These are phyloP conservation scores for Erythrophleum ivorense DNA, from an alignment of 331 rosid species.

Conservation along the genomic window DNA sequence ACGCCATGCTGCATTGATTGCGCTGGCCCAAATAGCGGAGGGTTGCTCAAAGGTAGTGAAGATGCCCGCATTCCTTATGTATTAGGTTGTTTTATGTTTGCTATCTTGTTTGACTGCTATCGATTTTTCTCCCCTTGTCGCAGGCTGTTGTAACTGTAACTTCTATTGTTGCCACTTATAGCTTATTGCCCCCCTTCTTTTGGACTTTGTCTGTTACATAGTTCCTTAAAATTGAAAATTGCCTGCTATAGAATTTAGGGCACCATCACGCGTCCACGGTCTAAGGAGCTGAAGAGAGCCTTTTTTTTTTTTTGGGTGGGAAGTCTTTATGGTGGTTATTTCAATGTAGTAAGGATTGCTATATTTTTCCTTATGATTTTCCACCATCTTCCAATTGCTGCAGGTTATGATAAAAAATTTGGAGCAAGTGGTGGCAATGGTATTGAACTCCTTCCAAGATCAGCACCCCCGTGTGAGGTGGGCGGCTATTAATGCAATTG, in stretches of 20 bases:
- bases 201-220: background rate
- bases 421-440: conserved; percentile 99
- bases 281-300: background rate
- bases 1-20: conserved; percentile 15
- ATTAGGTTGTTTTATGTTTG: background rate
- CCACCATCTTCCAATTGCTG: background rate
- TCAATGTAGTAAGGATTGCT: background rate
- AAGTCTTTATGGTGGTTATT: background rate
- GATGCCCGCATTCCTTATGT: background rate
- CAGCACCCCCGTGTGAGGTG: conserved; percentile 99
- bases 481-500: conserved; percentile 98
- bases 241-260: background rate
- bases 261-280: background rate
- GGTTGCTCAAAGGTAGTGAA: conserved; percentile 2
- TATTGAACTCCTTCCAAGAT: conserved; percentile 85
- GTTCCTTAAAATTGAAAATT: background rate
- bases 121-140: background rate
- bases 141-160: background rate
- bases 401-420: conserved; percentile 92
- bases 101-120: background rate
- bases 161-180: background rate
- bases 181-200: background rate
- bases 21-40: conserved; percentile 5
- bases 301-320: background rate
- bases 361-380: background rate